phyloP scores from a whole-genome alignment of 2,329 filamentous ascomycete species.

The Dryadomyces quercus-mongolicae region DNA sequence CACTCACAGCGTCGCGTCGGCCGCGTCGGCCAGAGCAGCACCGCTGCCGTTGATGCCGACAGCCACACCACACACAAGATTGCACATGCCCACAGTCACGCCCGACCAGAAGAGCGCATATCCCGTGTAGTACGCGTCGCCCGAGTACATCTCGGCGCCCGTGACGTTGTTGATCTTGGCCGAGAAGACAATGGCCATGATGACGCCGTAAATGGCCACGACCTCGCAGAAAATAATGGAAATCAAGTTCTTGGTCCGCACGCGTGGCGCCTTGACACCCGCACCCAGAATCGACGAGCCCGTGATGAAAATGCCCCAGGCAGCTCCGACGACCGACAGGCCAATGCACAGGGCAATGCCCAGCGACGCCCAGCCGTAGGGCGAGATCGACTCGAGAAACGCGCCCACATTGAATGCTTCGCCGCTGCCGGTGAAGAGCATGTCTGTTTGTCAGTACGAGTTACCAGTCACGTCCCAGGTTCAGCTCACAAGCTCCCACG shows the following conservation, averaged over 20 bases:
- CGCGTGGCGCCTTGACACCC: conserved; percentile 90
- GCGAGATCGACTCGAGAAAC: conserved; percentile 89
- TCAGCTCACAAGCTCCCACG: conserved; percentile 62
- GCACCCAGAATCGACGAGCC: conserved; percentile 95
- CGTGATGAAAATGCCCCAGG: conserved; percentile 99
- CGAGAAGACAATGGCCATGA: conserved; percentile 98
- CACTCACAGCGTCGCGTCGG: conserved; percentile 78
- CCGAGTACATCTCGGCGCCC: conserved; percentile 55
- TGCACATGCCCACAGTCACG: conserved; percentile 88
- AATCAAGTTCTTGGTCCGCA: conserved; percentile 98
- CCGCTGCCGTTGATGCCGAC: conserved; percentile 98
- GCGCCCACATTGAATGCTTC: conserved; percentile 95
- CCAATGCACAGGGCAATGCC: conserved; percentile 94
- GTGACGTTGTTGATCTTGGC: conserved; percentile 63
- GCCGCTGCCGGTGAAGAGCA: conserved; percentile 95
- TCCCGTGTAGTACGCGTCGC: conserved; percentile 82
- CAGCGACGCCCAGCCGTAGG: conserved; percentile 82
- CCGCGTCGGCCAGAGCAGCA: conserved; percentile 89
- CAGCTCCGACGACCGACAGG: conserved; percentile 88
- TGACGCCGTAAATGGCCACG: conserved; percentile 98
- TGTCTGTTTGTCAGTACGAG: conserved; percentile 54
- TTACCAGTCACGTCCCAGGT: too few relatives aligned
- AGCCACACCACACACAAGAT: conserved; percentile 87
- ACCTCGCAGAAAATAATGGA: conserved; percentile 99
- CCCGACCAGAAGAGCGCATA: conserved; percentile 95